Evolutionary conservation across 2,329 filamentous ascomycete species (phyloP).

Genomic region (Clonostachys rosea): DNA sequence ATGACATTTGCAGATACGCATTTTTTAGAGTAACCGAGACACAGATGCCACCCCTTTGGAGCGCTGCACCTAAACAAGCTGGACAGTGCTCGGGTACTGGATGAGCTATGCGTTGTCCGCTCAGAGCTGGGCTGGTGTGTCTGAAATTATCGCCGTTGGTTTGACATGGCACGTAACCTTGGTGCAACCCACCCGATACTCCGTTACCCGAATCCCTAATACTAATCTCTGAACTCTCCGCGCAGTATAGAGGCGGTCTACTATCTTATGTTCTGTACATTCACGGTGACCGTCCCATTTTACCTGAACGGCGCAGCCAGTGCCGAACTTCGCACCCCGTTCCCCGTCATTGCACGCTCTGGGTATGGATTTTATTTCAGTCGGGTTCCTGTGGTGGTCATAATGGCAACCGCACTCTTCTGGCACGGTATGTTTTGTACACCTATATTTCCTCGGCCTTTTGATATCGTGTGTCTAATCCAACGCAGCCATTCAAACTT

Average conservation of each 20-base stretch:
- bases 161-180: constrained; percentile 9
- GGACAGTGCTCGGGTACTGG: constrained; percentile 15
- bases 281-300: constrained; percentile 42
- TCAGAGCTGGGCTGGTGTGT: constrained; percentile 13
- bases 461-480: no score
- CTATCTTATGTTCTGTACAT: constrained; percentile 8
- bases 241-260: constrained; percentile 36
- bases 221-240: background rate
- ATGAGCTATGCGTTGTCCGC: constrained; percentile 12
- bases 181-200: background rate
- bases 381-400: constrained; percentile 24
- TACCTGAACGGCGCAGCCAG: constrained; percentile 28
- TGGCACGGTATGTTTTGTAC: constrained; percentile 62
- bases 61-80: constrained; percentile 11
- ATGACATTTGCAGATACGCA: constrained; percentile 1
- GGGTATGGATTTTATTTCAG: constrained; percentile 30
- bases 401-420: constrained; percentile 39
- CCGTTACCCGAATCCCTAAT: background rate
- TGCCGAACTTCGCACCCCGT: constrained; percentile 23
- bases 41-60: constrained; percentile 4
- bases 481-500: constrained; percentile 21
- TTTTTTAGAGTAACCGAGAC: constrained; percentile 1
- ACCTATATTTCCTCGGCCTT: constrained; percentile 43
- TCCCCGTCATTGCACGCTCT: constrained; percentile 24
- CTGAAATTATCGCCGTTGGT: constrained; percentile 13